These are phyloP conservation scores for Erythrobasidium hasegawianum DNA, from an alignment of 1,284 basidiomycete genomes.

Conservation along the genomic window DNA sequence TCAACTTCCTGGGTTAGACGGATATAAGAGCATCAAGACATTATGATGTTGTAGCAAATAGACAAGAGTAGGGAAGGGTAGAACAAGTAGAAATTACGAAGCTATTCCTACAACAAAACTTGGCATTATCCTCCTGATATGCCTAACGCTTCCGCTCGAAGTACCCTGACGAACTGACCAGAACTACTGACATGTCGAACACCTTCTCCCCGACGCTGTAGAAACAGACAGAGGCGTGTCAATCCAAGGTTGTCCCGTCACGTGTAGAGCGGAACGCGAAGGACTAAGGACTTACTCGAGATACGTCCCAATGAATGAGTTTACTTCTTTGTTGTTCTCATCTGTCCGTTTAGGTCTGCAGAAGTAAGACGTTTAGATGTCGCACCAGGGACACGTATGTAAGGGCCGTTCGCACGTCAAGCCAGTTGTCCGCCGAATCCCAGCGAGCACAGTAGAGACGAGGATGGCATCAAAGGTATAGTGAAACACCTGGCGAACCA, in stretches of 20 bases:
- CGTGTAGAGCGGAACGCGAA: neutral
- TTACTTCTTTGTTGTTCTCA: constrained; percentile 10
- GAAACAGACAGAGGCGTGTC: constrained; percentile 54
- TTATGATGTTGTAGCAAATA: constrained; percentile 8
- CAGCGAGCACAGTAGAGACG: constrained; percentile 71
- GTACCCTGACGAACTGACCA: constrained; percentile 60
- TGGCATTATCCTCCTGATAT: no score
- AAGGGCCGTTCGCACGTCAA: constrained; percentile 61
- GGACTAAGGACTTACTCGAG: constrained; percentile 55
- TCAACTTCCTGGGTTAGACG: constrained; percentile 81
- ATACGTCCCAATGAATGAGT: constrained; percentile 47
- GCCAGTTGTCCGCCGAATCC: constrained; percentile 72
- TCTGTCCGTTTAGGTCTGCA: constrained; percentile 28
- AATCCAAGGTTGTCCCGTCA: no score
- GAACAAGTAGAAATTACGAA: neutral
- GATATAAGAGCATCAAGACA: neutral
- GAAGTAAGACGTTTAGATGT: constrained; percentile 40
- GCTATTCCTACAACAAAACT: neutral
- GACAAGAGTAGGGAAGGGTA: neutral
- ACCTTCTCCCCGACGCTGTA: constrained; percentile 74
- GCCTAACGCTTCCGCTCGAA: constrained; percentile 60
- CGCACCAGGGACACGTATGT: neutral
- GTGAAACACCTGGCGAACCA: constrained; percentile 55
- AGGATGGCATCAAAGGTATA: constrained; percentile 70
- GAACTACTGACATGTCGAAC: constrained; percentile 29